These are phyloP conservation scores for Phytopythium montanum DNA, from an alignment of 352 stramenopile genomes.

Conservation along the genomic window DNA sequence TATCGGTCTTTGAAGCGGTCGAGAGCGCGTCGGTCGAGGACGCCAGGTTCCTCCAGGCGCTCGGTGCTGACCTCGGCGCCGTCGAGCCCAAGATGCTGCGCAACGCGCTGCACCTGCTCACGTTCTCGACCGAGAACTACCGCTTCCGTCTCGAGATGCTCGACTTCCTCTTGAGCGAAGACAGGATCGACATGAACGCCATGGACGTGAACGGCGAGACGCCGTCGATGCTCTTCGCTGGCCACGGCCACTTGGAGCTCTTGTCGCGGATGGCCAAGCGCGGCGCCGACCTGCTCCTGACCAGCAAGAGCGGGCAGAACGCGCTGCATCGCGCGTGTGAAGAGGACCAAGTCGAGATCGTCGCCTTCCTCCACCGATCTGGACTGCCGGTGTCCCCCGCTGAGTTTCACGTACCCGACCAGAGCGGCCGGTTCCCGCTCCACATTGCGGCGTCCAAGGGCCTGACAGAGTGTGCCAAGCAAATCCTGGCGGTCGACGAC, in stretches of 20 bases:
- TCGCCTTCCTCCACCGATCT: constrained; percentile 28
- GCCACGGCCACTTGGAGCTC: constrained; percentile 40
- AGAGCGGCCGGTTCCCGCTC: constrained; percentile 29
- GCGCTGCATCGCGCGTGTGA: constrained; percentile 60
- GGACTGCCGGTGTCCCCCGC: background rate
- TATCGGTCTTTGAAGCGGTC: constrained; percentile 56
- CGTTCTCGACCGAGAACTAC: constrained; percentile 48
- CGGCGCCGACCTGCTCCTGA: constrained; percentile 21
- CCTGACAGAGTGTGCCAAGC: constrained; percentile 47
- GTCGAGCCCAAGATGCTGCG: constrained; percentile 41
- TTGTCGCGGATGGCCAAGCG: constrained; percentile 30
- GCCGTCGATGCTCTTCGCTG: constrained; percentile 51
- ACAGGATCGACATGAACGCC: constrained; percentile 36
- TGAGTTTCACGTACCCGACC: constrained; percentile 28
- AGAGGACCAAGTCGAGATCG: constrained; percentile 58
- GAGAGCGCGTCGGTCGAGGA: constrained; percentile 54
- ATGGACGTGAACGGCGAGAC: constrained; percentile 40
- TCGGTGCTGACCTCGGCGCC: constrained; percentile 31
- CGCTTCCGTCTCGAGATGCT: constrained; percentile 45
- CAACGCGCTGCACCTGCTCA: constrained; percentile 51
- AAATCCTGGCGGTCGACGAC: constrained; percentile 26
- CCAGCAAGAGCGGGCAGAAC: constrained; percentile 29
- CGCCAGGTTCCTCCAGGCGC: constrained; percentile 41
- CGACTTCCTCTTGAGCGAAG: constrained; percentile 36
- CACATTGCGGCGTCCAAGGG: constrained; percentile 42